A percentile compares a stretch with the other conserved stretches of the same genome.
These are phyloP conservation scores for Rhizophlyctis rosea DNA, from an alignment of 192 early-diverging fungal species.

Conservation along the genomic window DNA sequence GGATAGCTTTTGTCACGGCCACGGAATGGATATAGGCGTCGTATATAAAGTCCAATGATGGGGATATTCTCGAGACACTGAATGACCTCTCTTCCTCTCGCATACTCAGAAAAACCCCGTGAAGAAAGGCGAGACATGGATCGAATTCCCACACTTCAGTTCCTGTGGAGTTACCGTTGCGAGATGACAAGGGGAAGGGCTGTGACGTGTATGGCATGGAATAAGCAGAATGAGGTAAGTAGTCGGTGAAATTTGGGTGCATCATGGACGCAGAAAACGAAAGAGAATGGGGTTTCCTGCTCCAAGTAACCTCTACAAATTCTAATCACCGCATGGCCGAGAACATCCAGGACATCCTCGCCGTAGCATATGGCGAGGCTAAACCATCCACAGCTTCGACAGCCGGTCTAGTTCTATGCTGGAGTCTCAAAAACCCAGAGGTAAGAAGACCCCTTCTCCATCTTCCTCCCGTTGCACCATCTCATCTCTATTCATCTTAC, in stretches of 20 bases:
- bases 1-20: too few relatives aligned
- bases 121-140: slow-evolving; percentile 28
- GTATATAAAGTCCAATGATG: too few relatives aligned
- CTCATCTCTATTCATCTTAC: background rate
- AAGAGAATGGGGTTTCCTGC: background rate
- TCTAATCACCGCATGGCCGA: slow-evolving; percentile 1
- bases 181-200: slow-evolving; percentile 50
- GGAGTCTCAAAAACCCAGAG: slow-evolving; percentile 59
- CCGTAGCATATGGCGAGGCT: slow-evolving; percentile 53
- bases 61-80: too few relatives aligned
- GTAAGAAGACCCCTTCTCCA: slow-evolving; percentile 15
- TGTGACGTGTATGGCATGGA: slow-evolving; percentile 54
- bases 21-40: too few relatives aligned
- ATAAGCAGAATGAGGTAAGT: slow-evolving; percentile 58
- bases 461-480: too few relatives aligned
- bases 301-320: too few relatives aligned
- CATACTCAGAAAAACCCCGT: slow-evolving; percentile 11
- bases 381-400: slow-evolving; percentile 25
- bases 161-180: slow-evolving; percentile 55
- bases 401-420: slow-evolving; percentile 50
- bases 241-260: too few relatives aligned
- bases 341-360: slow-evolving; percentile 46
- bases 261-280: background rate
- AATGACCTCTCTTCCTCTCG: too few relatives aligned
- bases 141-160: slow-evolving; percentile 44